Evolutionary conservation across 331 rosid species (phyloP).

Genomic region (Rosa hybrid): DNA sequence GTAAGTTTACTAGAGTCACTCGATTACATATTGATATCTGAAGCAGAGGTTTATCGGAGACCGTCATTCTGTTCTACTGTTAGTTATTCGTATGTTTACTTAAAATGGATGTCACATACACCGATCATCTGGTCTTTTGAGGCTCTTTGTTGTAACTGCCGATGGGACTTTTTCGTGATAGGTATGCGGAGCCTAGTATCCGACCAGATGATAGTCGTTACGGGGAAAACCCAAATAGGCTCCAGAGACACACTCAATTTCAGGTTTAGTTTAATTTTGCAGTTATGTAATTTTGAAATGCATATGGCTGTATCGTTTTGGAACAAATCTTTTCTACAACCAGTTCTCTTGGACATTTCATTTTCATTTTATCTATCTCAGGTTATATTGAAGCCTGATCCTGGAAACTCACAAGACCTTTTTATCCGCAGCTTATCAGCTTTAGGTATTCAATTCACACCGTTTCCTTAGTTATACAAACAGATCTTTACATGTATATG

Average conservation of each 20-base stretch:
- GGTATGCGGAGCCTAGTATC: slow-evolving; percentile 91
- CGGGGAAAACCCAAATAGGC: slow-evolving; percentile 98
- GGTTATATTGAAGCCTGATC: slow-evolving; percentile 99
- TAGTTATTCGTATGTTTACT: neutral
- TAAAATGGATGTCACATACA: neutral
- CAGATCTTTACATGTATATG: neutral
- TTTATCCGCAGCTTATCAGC: slow-evolving; percentile 86
- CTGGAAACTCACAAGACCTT: slow-evolving; percentile 98
- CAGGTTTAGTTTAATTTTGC: slow-evolving; percentile 54
- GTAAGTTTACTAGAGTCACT: neutral
- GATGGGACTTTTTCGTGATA: slow-evolving; percentile 40
- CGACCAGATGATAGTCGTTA: slow-evolving; percentile 97
- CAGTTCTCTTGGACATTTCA: slow-evolving; percentile 12
- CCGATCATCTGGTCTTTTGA: slow-evolving; percentile 19
- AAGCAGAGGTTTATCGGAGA: neutral
- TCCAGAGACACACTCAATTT: slow-evolving; percentile 95
- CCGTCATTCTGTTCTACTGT: neutral
- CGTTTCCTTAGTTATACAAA: slow-evolving; percentile 24
- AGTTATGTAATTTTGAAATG: slow-evolving; percentile 19
- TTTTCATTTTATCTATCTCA: slow-evolving; percentile 37
- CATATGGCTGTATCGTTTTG: neutral
- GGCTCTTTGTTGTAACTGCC: slow-evolving; percentile 22
- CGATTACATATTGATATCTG: neutral
- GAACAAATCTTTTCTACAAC: slow-evolving; percentile 1
- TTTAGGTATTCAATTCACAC: slow-evolving; percentile 55